phyloP scores from a whole-genome alignment of 495 filamentous ascomycete species.

The Cenococcum geophilum region DNA sequence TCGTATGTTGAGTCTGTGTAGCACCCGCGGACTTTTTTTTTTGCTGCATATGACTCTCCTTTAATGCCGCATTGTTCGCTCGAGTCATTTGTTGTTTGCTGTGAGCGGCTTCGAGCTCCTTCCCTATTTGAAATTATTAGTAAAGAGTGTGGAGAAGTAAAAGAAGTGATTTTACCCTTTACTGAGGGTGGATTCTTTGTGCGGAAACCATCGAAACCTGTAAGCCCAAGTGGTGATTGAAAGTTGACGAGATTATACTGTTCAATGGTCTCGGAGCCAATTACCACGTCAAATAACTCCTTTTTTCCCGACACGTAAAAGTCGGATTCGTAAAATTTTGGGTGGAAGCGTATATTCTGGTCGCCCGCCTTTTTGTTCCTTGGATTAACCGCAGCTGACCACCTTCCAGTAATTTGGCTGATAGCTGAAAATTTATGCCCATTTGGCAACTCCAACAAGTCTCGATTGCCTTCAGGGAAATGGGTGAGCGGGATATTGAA shows the following conservation, averaged over 20 bases:
- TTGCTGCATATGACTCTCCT: background rate
- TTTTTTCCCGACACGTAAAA: background rate
- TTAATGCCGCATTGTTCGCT: background rate
- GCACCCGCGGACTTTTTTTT: background rate
- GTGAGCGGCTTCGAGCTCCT: background rate
- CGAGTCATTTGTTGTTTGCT: background rate
- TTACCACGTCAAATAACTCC: background rate
- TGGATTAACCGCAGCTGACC: background rate
- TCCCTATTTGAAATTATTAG: background rate
- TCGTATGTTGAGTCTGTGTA: background rate
- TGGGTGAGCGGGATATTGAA: background rate
- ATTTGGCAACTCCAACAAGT: background rate
- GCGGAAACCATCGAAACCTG: background rate
- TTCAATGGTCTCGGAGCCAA: background rate
- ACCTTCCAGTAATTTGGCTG: background rate
- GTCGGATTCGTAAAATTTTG: background rate
- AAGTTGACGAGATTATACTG: background rate
- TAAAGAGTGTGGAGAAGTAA: background rate
- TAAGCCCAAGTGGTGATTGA: background rate
- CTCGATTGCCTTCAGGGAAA: background rate
- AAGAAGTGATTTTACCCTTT: background rate
- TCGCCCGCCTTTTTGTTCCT: background rate
- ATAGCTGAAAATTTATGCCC: background rate
- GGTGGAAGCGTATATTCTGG: background rate
- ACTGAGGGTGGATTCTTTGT: background rate